phyloP scores from a whole-genome alignment of 106 monocot species.

The Apostasia shenzhenica region DNA sequence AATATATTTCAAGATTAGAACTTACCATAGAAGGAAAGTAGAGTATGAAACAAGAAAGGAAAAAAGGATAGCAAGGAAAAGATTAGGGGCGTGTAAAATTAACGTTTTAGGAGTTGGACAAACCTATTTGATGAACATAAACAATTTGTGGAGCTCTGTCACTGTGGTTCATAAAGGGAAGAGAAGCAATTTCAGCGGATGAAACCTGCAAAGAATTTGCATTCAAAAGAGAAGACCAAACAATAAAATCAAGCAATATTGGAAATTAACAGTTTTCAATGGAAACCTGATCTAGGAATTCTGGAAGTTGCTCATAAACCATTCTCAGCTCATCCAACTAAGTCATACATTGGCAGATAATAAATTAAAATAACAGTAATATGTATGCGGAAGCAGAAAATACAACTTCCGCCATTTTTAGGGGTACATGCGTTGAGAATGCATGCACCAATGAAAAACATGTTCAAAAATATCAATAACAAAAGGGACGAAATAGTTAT shows the following conservation, averaged over 20 bases:
- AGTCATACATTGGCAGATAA: too few relatives aligned
- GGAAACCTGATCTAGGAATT: constrained; percentile 68
- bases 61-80: background rate
- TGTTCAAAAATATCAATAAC: too few relatives aligned
- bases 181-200: constrained; percentile 51
- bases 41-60: background rate
- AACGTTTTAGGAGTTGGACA: constrained; percentile 6
- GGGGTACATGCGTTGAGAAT: too few relatives aligned
- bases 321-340: constrained; percentile 91
- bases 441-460: too few relatives aligned
- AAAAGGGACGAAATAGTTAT: too few relatives aligned
- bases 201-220: constrained; percentile 49
- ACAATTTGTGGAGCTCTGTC: constrained; percentile 65
- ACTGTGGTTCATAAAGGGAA: constrained; percentile 29
- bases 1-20: background rate
- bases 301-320: constrained; percentile 83
- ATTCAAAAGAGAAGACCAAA: background rate
- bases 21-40: background rate
- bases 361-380: too few relatives aligned
- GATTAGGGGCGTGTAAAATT: background rate
- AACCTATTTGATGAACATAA: constrained; percentile 96
- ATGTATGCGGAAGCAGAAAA: too few relatives aligned
- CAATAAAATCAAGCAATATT: background rate
- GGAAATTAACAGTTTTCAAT: background rate
- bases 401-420: too few relatives aligned